phyloP scores from a whole-genome alignment of 441 rosid genomes.

The Syzygium syzygioides region DNA sequence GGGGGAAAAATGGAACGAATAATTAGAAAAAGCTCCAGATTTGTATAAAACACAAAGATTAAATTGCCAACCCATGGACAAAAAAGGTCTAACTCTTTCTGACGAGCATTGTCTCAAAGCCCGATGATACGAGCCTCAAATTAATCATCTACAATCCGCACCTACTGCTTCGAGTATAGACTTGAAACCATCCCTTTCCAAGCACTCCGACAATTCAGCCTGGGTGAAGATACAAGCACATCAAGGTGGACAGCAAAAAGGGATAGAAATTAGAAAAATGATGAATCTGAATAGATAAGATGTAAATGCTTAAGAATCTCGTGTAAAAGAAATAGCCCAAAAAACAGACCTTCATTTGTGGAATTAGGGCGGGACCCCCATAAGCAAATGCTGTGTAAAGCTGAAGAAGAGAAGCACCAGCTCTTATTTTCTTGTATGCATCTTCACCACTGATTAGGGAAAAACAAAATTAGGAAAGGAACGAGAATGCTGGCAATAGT shows the following conservation, averaged over 20 bases:
- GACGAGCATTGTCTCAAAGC: background rate
- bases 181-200: conserved; percentile 91
- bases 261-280: background rate
- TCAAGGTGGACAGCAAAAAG: background rate
- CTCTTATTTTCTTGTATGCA: conserved; percentile 87
- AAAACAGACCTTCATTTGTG: conserved; percentile 64
- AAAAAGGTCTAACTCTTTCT: background rate
- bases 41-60: background rate
- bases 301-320: background rate
- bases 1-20: background rate
- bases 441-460: conserved; percentile 72
- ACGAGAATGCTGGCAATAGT: background rate
- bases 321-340: background rate
- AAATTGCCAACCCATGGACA: background rate
- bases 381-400: conserved; percentile 91
- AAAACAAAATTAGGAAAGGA: background rate
- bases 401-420: conserved; percentile 96
- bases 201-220: conserved; percentile 82
- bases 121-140: background rate
- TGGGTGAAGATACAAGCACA: conserved; percentile 11
- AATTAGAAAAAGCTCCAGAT: background rate
- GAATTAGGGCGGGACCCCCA: conserved; percentile 95
- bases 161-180: conserved; percentile 81
- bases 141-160: conserved; percentile 58
- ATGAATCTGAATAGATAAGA: background rate